phyloP scores from a whole-genome alignment of 164 flowering plant genomes.

The Chloranthus sessilifolius region DNA sequence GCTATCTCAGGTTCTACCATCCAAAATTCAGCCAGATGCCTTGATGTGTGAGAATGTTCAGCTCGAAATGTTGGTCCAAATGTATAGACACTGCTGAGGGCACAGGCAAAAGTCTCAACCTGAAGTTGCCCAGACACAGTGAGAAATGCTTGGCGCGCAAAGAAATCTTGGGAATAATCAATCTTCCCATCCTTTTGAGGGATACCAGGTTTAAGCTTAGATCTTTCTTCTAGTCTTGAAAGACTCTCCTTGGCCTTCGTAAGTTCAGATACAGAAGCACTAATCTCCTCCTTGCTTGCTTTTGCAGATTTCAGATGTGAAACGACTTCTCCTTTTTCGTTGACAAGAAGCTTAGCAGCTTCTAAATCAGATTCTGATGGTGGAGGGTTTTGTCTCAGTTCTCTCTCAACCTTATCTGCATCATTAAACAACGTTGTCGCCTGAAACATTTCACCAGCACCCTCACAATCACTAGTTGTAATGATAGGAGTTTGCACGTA shows the following conservation, averaged over 20 bases:
- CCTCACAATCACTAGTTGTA: constrained; percentile 97
- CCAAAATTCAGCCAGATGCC: constrained; percentile 98
- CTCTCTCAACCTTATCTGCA: constrained; percentile 76
- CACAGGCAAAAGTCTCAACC: constrained; percentile 87
- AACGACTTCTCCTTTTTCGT: constrained; percentile 69
- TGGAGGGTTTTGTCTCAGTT: constrained; percentile 70
- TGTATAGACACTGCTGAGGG: constrained; percentile 81
- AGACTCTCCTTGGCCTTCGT: constrained; percentile 66
- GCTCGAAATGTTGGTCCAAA: constrained; percentile 98
- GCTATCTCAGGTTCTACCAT: constrained; percentile 98
- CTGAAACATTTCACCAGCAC: constrained; percentile 99
- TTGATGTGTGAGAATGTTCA: constrained; percentile 90
- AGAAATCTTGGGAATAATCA: constrained; percentile 80
- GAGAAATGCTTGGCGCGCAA: constrained; percentile 86
- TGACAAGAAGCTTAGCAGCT: constrained; percentile 49
- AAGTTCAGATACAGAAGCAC: constrained; percentile 58
- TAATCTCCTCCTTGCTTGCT: constrained; percentile 57
- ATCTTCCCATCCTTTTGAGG: constrained; percentile 84
- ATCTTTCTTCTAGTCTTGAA: constrained; percentile 60
- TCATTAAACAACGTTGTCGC: constrained; percentile 79
- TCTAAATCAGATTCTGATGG: constrained; percentile 70
- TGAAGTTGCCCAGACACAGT: constrained; percentile 95
- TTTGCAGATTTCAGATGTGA: constrained; percentile 56
- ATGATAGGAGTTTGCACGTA: constrained; percentile 88
- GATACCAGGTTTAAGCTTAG: constrained; percentile 70